Evolutionary conservation across 306 rosid species (phyloP).

Genomic region (Fragaria vesca): DNA sequence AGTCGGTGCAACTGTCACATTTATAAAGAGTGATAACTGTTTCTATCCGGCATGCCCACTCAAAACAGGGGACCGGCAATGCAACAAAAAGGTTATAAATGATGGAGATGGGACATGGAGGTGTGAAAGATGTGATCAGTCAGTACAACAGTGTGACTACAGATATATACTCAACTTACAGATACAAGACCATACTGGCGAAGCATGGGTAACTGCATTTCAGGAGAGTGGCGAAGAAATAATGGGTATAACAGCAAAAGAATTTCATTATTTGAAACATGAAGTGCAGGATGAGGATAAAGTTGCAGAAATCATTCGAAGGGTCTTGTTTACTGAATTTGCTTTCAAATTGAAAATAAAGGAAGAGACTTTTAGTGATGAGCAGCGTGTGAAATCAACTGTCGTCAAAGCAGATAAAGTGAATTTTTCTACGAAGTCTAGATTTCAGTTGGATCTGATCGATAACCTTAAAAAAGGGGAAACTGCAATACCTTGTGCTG

Average conservation of each 20-base stretch:
- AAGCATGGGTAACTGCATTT: conserved; percentile 86
- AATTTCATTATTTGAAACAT: conserved; percentile 52
- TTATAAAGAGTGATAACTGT: conserved; percentile 65
- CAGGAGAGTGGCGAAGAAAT: conserved; percentile 93
- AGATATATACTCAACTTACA: conserved; percentile 80
- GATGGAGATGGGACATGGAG: conserved; percentile 92
- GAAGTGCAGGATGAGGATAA: conserved; percentile 72
- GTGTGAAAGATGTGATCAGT: conserved; percentile 76
- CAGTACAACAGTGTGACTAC: conserved; percentile 64
- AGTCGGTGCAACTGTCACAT: conserved; percentile 61
- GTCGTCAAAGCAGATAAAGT: conserved; percentile 74
- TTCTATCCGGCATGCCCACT: conserved; percentile 86
- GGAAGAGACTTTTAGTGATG: conserved; percentile 85
- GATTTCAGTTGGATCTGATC: conserved; percentile 52
- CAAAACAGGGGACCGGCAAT: conserved; percentile 75
- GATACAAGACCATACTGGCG: conserved; percentile 83
- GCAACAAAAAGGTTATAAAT: conserved; percentile 80
- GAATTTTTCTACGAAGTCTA: conserved; percentile 45
- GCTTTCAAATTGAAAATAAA: conserved; percentile 78
- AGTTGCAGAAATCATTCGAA: conserved; percentile 57
- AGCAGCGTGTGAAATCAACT: conserved; percentile 80
- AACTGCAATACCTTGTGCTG: conserved; percentile 31
- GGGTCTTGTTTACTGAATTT: conserved; percentile 57
- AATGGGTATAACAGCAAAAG: conserved; percentile 77
- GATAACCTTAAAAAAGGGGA: conserved; percentile 49